These are phyloP conservation scores for Penicillium polonicum DNA, from an alignment of 2,329 filamentous ascomycete species.

Conservation along the genomic window DNA sequence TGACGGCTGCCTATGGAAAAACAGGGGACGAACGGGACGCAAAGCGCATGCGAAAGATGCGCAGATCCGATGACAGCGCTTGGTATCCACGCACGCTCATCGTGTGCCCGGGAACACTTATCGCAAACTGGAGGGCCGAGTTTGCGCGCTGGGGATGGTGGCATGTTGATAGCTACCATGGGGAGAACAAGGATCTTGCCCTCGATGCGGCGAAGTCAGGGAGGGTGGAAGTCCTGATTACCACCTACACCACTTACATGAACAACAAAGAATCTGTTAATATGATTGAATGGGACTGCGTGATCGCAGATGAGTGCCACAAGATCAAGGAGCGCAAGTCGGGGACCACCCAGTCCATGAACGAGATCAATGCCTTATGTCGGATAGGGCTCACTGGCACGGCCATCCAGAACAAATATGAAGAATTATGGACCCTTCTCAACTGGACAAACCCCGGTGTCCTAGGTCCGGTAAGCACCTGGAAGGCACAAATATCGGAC, in stretches of 20 bases:
- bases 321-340: conserved; percentile 76
- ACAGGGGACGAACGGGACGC: conserved; percentile 81
- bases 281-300: conserved; percentile 85
- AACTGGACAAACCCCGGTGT: conserved; percentile 92
- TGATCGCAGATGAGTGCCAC: conserved; percentile 93
- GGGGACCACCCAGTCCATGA: conserved; percentile 81
- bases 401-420: conserved; percentile 96
- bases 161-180: conserved; percentile 81
- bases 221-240: conserved; percentile 84
- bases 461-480: conserved; percentile 67
- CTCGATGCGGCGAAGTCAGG: conserved; percentile 72
- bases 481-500: conserved; percentile 73
- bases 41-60: conserved; percentile 84
- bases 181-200: conserved; percentile 66
- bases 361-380: conserved; percentile 85
- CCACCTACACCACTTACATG: conserved; percentile 85
- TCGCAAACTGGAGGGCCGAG: conserved; percentile 89
- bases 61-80: conserved; percentile 54
- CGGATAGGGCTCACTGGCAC: conserved; percentile 92
- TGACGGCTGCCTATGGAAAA: conserved; percentile 91
- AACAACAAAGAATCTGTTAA: conserved; percentile 77
- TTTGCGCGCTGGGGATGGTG: conserved; percentile 93
- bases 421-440: conserved; percentile 91
- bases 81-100: conserved; percentile 88
- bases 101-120: conserved; percentile 82